Base-by-base conservation (phyloP, 805 yeast species). In the Pichia ethanolica region DNA sequence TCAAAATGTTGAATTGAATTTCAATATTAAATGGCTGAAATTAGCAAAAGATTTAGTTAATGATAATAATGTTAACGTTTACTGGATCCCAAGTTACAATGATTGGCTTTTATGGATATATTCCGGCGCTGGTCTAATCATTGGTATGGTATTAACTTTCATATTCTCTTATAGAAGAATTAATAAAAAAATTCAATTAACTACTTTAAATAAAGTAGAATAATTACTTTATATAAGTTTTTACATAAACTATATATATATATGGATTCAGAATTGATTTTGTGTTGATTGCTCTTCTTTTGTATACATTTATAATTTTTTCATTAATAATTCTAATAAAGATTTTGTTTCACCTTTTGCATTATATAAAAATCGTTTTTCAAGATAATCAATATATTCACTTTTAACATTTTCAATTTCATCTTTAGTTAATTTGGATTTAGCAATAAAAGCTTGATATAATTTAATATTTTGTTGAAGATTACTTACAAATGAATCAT, bases 381-480 rank as follows among this genome's bases (percentile, higher is more conserved):
- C 52, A 39, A 75, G 49, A 45, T 61, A 72, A 9, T 56, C 60
- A 39, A 68, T 65, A 51, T 63, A 72, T 39, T 54, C 56, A 5
- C 55, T 61, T 42, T 63, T 64, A 42, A 71, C 71, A n/a, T 58
- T 52, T 3, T 54, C 53, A 47, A 68, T 63, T 43, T 46, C 65
- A 55, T 14, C 59, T 62, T 36, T 62, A 65, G 44, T 63, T 62
- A 41, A 53, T 26, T 50, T 49, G n/a, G 55, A 60, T 75, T 82
- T 54, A 62, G 49, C 28, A 53, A 75, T 73, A 64, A 67, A 65
- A 14, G 88, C 83, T 54, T 78, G 70, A 61, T 79, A 87, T 60
- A 82, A 80, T 61, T 83, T 86, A 40, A 89, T 85, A 20, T 89
- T 73, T 26, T 75, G 72, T 66, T 86, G 88, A 59, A 90, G 72